A percentile compares a stretch with the other conserved stretches of the same genome.
Evolutionary conservation across 2,329 filamentous ascomycete species (phyloP).

Genomic region (Talaromyces sp.): DNA sequence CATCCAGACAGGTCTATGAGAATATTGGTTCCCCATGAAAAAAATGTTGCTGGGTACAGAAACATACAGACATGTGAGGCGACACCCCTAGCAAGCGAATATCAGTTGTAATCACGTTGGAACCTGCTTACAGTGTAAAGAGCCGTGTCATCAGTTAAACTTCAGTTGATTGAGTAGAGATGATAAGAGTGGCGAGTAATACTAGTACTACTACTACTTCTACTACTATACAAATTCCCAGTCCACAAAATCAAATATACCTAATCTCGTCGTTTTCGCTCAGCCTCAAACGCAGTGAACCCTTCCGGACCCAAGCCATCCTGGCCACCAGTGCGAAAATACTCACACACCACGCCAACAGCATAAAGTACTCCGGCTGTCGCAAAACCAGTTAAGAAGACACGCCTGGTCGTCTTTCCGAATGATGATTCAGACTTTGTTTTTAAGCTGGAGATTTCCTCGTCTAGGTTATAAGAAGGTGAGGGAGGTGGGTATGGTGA

Average conservation of each 20-base stretch:
- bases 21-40: too few species aligned
- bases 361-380: constrained; percentile 39
- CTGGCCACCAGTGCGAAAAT: constrained; percentile 37
- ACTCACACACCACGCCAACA: constrained; percentile 36
- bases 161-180: constrained; percentile 2
- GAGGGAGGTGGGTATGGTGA: constrained; percentile 17
- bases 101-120: too few species aligned
- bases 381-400: constrained; percentile 30
- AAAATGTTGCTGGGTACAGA: too few species aligned
- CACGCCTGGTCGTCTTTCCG: constrained; percentile 24
- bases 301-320: constrained; percentile 35
- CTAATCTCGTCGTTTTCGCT: constrained; percentile 20
- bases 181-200: not conserved
- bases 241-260: not conserved
- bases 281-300: constrained; percentile 36
- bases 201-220: not conserved
- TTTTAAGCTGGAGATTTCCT: not conserved
- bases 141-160: not conserved
- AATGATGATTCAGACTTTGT: not conserved
- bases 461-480: not conserved
- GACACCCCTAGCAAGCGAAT: not conserved
- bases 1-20: too few species aligned
- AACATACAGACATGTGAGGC: too few species aligned
- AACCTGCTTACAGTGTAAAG: too few species aligned
- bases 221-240: not conserved